These are phyloP conservation scores for Mantamonas sphyraenae DNA, from an alignment of 78 protist species.

Conservation along the genomic window DNA sequence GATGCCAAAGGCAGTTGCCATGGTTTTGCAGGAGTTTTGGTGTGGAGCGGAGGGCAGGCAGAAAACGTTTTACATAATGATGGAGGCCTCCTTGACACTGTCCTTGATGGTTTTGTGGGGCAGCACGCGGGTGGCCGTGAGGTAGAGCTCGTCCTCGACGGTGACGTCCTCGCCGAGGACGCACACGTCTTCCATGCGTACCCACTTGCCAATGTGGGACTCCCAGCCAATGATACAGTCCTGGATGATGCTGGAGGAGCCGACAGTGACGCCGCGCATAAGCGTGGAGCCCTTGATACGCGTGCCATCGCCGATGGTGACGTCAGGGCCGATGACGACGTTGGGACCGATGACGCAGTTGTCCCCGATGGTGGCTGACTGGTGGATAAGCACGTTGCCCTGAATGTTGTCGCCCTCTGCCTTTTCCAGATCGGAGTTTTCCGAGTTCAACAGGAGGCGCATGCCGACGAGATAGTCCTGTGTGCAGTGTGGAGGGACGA, in stretches of 20 bases:
- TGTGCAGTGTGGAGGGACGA: too few relatives aligned
- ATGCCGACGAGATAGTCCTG: conserved; percentile 57
- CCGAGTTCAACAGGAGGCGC: too few relatives aligned
- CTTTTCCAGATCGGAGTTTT: too few relatives aligned
- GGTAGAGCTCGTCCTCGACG: conserved; percentile 63
- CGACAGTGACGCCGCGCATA: conserved; percentile 43
- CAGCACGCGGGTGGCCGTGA: conserved; percentile 76
- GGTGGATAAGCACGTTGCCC: conserved; percentile 26
- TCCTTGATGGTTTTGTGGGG: conserved; percentile 78
- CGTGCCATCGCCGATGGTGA: conserved; percentile 70
- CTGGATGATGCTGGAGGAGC: conserved; percentile 37
- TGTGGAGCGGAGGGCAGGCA: too few relatives aligned
- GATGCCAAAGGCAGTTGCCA: too few relatives aligned
- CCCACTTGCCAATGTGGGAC: too few relatives aligned
- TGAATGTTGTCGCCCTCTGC: conserved; percentile 5
- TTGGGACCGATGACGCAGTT: conserved; percentile 79
- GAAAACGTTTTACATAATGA: conserved; percentile 81
- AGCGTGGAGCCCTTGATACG: conserved; percentile 47
- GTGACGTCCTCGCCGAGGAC: conserved; percentile 86
- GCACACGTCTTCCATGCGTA: conserved; percentile 62
- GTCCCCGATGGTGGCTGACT: conserved; percentile 66
- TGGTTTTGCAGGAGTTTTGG: too few relatives aligned
- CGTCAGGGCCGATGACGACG: conserved; percentile 71
- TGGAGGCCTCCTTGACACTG: conserved; percentile 43
- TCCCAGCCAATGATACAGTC: conserved; percentile 85